These are phyloP conservation scores for Pichia kluyveri DNA, from an alignment of 805 yeast genomes.

Conservation along the genomic window DNA sequence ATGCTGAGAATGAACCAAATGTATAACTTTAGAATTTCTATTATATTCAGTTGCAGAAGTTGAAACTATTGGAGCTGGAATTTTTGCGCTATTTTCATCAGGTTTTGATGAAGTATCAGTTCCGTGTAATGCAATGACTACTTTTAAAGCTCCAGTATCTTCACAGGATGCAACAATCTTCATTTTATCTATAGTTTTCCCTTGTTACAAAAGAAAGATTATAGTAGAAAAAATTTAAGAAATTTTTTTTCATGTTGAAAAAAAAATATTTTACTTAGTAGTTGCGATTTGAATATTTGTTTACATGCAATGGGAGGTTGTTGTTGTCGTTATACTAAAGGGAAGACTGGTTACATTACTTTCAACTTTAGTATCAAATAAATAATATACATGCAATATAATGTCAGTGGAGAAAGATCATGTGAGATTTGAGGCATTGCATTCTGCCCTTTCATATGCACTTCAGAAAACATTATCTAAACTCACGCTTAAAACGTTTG, in stretches of 20 bases:
- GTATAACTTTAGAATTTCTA: slow-evolving; percentile 28
- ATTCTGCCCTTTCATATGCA: slow-evolving; percentile 28
- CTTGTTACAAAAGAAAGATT: not conserved
- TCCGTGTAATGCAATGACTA: slow-evolving; percentile 52
- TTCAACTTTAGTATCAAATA: too few relatives aligned
- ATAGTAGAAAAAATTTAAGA: not conserved
- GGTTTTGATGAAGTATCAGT: slow-evolving; percentile 68
- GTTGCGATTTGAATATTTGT: not conserved
- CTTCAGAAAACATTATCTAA: slow-evolving; percentile 35
- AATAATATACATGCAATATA: not conserved
- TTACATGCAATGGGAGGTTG: too few relatives aligned
- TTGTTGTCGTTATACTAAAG: too few relatives aligned
- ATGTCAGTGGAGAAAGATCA: not conserved
- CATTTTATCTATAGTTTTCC: slow-evolving; percentile 30
- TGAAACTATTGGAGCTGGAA: slow-evolving; percentile 44
- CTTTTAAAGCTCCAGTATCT: slow-evolving; percentile 60
- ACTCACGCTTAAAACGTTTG: slow-evolving; percentile 33
- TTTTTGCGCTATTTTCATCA: slow-evolving; percentile 20
- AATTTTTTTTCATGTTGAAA: not conserved
- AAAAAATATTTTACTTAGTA: not conserved
- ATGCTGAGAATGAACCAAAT: slow-evolving; percentile 16
- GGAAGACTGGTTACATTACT: too few relatives aligned
- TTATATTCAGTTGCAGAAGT: slow-evolving; percentile 22
- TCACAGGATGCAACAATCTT: slow-evolving; percentile 55
- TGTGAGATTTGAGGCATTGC: slow-evolving; percentile 26